Percentiles rank a stretch among this genome's conserved stretches.
Evolutionary conservation across 495 filamentous ascomycete species (phyloP).

Genomic region (Apodospora peruviana): DNA sequence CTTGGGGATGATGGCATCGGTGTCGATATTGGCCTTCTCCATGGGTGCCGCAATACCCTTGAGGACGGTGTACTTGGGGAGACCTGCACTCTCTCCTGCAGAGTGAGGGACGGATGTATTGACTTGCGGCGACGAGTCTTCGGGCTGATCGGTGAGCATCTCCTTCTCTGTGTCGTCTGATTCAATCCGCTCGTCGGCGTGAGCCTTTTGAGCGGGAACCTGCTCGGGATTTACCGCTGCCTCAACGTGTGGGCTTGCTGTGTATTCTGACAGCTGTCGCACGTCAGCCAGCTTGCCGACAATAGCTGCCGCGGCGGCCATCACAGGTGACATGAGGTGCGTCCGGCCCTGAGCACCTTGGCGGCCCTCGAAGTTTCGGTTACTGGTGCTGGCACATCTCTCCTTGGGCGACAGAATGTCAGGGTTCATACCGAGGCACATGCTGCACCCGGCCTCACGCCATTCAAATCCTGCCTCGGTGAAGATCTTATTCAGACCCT

Average conservation of each 20-base stretch:
- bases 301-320: constrained; percentile 89
- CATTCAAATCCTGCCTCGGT: constrained; percentile 91
- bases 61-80: constrained; percentile 74
- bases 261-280: constrained; percentile 62
- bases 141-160: constrained; percentile 68
- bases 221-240: constrained; percentile 20
- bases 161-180: constrained; percentile 72
- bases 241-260: constrained; percentile 45
- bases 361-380: constrained; percentile 96
- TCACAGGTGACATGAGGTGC: constrained; percentile 94
- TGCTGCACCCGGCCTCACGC: constrained; percentile 96
- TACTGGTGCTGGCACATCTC: constrained; percentile 90
- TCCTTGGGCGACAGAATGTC: constrained; percentile 94
- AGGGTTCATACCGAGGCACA: constrained; percentile 99
- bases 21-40: constrained; percentile 87
- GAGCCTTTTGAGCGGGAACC: constrained; percentile 38
- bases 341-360: constrained; percentile 92
- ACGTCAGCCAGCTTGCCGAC: constrained; percentile 89
- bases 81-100: constrained; percentile 57
- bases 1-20: constrained; percentile 97
- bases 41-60: constrained; percentile 87
- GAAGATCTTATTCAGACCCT: constrained; percentile 92
- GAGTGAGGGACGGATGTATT: constrained; percentile 50
- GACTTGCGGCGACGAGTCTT: constrained; percentile 57
- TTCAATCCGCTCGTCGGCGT: constrained; percentile 63